These are phyloP conservation scores for Fraxinus sp. DNA, from an alignment of 305 asterid species.

Conservation along the genomic window DNA sequence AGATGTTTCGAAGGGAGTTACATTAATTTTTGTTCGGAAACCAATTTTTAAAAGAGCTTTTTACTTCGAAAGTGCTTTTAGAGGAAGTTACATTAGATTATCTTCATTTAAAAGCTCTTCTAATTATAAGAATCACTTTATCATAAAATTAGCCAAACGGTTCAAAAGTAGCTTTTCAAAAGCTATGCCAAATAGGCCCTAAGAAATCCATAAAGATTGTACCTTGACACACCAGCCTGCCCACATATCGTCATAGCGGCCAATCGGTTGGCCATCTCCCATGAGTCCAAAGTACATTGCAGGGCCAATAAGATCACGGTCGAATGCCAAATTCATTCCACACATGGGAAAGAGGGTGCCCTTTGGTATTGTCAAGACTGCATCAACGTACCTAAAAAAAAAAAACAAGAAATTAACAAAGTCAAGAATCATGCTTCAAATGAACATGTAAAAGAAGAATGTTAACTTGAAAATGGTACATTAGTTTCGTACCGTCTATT, in stretches of 20 bases:
- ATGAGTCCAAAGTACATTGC: conserved; percentile 60
- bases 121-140: neutral
- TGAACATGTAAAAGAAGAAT: neutral
- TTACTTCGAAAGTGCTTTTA: no score
- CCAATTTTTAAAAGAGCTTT: no score
- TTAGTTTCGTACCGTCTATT: conserved; percentile 32
- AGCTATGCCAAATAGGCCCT: neutral
- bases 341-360: conserved; percentile 57
- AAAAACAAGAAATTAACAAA: neutral
- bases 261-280: conserved; percentile 60
- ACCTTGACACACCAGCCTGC: conserved; percentile 61
- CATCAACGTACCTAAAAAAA: conserved; percentile 44
- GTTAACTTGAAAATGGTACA: neutral
- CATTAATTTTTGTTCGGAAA: no score
- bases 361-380: conserved; percentile 53
- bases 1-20: no score
- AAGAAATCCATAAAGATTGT: neutral
- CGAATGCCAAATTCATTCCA: conserved; percentile 51
- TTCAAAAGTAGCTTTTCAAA: neutral
- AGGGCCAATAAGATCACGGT: conserved; percentile 51
- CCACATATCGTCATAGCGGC: conserved; percentile 60
- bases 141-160: neutral
- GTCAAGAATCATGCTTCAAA: neutral
- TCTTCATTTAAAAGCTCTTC: neutral
- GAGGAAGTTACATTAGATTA: no score